These are phyloP conservation scores for Schizochytrium sp. DNA, from an alignment of 108 stramenopile species.

Conservation along the genomic window DNA sequence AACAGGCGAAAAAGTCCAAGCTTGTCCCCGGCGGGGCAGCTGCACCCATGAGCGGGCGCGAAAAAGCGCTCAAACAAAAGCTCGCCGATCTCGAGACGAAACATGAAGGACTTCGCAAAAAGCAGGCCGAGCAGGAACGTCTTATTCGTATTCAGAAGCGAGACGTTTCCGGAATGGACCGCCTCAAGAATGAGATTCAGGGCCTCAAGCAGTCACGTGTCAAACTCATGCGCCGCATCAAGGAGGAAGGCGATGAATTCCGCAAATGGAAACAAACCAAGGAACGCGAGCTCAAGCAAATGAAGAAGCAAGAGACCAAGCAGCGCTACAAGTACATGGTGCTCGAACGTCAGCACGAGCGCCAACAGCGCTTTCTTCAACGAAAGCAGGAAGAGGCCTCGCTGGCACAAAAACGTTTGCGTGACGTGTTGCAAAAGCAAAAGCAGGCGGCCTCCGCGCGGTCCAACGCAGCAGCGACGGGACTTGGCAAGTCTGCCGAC, in stretches of 20 bases:
- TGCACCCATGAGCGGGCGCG: neutral
- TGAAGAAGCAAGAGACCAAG: neutral
- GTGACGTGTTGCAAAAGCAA: neutral
- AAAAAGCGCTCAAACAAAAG: neutral
- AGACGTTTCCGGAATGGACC: neutral
- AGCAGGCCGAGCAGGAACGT: constrained; percentile 1
- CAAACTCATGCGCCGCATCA: neutral
- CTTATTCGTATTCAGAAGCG: neutral
- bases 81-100: neutral
- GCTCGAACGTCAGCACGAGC: neutral
- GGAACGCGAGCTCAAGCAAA: constrained; percentile 11
- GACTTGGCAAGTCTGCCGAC: neutral
- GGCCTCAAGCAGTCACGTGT: neutral
- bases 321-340: constrained; percentile 20
- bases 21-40: neutral
- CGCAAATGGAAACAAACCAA: neutral
- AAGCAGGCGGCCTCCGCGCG: neutral
- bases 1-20: neutral
- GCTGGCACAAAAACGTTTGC: neutral
- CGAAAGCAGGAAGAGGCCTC: constrained; percentile 6
- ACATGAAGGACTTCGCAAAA: neutral
- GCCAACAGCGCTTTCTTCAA: neutral
- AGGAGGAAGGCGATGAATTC: neutral
- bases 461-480: neutral
- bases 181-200: neutral